phyloP scores from a whole-genome alignment of 176 grass and related monocot genomes.

The Aegilops speltoides region DNA sequence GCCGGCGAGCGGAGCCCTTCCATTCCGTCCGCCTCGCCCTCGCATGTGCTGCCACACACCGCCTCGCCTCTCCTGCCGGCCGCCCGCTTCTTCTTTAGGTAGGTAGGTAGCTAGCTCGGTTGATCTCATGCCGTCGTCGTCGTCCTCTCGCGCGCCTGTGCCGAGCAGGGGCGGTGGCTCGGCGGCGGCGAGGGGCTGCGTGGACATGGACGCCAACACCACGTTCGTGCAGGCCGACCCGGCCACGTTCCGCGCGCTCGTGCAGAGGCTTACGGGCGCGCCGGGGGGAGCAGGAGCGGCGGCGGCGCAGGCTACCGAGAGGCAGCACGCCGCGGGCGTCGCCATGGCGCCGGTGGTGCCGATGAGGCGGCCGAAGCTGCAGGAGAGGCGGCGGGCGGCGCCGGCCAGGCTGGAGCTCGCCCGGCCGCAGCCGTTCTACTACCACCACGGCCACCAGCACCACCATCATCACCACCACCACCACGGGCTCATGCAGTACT shows the following conservation, averaged over 20 bases:
- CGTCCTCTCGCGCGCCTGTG: not conserved
- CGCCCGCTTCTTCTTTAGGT: not conserved
- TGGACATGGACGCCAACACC: slow-evolving; percentile 50
- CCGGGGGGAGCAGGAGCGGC: not conserved
- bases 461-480: slow-evolving; percentile 11
- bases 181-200: not conserved
- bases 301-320: not conserved
- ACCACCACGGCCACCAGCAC: not conserved
- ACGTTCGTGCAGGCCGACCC: slow-evolving; percentile 74
- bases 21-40: not conserved
- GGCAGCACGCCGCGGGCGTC: not conserved
- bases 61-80: not conserved
- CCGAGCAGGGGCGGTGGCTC: not conserved
- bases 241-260: slow-evolving; percentile 60
- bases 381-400: slow-evolving; percentile 59
- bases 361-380: slow-evolving; percentile 65
- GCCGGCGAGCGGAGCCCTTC: not conserved
- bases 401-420: slow-evolving; percentile 60
- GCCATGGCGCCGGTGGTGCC: not conserved
- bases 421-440: slow-evolving; percentile 38
- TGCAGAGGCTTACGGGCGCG: slow-evolving; percentile 73
- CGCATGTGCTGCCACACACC: not conserved
- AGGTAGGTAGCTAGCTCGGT: not conserved
- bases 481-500: slow-evolving; percentile 24
- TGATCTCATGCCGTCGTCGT: not conserved